Conservation (phyloP, 2,329 filamentous ascomycete genomes). For the Fusarium oxysporum region DNA sequence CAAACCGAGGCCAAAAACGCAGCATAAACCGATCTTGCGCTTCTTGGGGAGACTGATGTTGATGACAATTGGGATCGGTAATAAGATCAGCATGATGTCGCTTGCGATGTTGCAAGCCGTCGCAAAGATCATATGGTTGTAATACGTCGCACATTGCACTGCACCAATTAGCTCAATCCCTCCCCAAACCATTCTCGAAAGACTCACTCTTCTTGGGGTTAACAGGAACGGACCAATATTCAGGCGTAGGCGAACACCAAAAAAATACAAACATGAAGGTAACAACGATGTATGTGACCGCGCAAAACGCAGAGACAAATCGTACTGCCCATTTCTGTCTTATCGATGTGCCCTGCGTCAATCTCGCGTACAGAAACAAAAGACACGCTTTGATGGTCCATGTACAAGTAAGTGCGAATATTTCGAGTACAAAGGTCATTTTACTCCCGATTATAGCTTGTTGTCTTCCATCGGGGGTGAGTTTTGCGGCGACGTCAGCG, state of each 20-base stretch:
- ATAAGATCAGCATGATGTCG: conserved; percentile 58
- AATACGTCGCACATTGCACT: conserved; percentile 59
- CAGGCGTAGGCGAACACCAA: conserved; percentile 64
- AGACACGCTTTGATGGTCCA: conserved; percentile 67
- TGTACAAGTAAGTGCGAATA: conserved; percentile 62
- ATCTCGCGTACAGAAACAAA: conserved; percentile 63
- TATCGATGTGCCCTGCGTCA: conserved; percentile 55
- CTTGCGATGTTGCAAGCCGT: conserved; percentile 61
- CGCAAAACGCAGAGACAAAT: conserved; percentile 57
- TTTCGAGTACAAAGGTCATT: conserved; percentile 64
- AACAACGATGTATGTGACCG: conserved; percentile 59
- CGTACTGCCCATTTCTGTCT: conserved; percentile 55
- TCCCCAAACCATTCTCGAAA: fast-evolving
- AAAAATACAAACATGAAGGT: conserved; percentile 63
- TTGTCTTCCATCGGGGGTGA: conserved; percentile 57
- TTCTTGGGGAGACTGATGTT: conserved; percentile 53
- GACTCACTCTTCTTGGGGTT: conserved; percentile 21
- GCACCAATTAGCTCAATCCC: conserved; percentile 6
- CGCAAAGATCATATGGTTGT: conserved; percentile 60
- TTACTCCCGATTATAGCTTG: conserved; percentile 64
- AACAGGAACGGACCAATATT: conserved; percentile 65
- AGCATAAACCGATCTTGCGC: conserved; percentile 64
- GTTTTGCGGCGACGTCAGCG: conserved; percentile 51
- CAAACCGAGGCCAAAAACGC: conserved; percentile 67
- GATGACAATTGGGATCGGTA: conserved; percentile 59